Conservation (phyloP, 345 rosid genomes). For the Aquilaria yunnanensis region DNA sequence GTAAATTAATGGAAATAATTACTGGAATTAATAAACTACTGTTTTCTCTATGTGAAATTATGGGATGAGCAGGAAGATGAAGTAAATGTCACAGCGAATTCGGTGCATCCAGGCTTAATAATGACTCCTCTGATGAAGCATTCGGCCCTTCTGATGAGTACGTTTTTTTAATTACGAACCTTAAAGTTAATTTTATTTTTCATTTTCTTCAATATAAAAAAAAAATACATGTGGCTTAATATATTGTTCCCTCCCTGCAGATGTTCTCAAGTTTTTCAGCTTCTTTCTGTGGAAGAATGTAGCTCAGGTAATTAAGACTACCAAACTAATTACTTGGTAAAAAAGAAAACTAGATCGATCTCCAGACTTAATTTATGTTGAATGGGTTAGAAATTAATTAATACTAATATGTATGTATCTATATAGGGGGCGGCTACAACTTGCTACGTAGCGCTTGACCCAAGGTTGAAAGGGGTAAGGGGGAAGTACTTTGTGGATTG, state of each 20-base stretch:
- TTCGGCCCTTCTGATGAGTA: conserved; percentile 63
- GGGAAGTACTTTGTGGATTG: conserved; percentile 82
- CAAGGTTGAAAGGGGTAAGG: conserved; percentile 49
- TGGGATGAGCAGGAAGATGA: conserved; percentile 55
- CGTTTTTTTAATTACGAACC: conserved; percentile 2
- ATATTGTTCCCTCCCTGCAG: conserved; percentile 24
- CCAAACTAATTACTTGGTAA: not conserved
- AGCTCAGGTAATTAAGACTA: conserved; percentile 48
- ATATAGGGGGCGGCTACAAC: conserved; percentile 92
- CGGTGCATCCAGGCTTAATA: conserved; percentile 88
- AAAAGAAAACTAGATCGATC: not conserved
- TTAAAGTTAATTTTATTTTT: too few species aligned
- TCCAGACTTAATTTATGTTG: too few species aligned
- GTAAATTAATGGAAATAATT: not conserved
- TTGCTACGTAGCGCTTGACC: conserved; percentile 83
- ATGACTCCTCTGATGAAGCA: conserved; percentile 81
- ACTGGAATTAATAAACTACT: not conserved
- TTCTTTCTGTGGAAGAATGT: conserved; percentile 78
- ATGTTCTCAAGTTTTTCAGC: conserved; percentile 45
- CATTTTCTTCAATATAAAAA: not conserved
- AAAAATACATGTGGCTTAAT: not conserved
- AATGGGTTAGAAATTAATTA: too few species aligned
- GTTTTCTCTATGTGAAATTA: not conserved
- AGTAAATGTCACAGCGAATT: conserved; percentile 71
- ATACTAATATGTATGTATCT: too few species aligned